These are phyloP conservation scores for Phylloboletellus chloephorus DNA, from an alignment of 1,284 basidiomycete genomes.

Conservation along the genomic window DNA sequence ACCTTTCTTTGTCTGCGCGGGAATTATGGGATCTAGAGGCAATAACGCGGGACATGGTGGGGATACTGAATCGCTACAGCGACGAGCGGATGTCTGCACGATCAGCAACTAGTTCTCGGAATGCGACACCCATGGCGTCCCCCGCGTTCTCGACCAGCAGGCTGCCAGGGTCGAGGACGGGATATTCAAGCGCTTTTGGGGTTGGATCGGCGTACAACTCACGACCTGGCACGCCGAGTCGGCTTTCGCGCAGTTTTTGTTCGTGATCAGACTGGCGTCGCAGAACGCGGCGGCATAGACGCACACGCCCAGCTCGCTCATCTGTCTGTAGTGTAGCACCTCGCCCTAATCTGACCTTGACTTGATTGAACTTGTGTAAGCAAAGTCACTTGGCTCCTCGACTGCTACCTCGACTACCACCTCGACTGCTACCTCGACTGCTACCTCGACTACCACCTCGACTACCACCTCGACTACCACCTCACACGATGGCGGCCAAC, in stretches of 20 bases:
- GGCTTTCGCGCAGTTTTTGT: conserved; percentile 32
- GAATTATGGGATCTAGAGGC: conserved; percentile 74
- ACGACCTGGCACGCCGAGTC: conserved; percentile 62
- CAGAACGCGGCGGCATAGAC: conserved; percentile 13
- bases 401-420: too few relatives aligned
- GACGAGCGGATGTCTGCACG: conserved; percentile 52
- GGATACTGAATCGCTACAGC: conserved; percentile 62
- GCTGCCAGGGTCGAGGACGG: conserved; percentile 42
- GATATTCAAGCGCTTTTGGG: conserved; percentile 50
- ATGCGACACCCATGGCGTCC: conserved; percentile 56
- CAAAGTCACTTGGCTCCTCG: not conserved
- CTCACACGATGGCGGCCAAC: conserved; percentile 80
- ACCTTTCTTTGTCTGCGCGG: conserved; percentile 50
- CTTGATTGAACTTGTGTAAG: conserved; percentile 4
- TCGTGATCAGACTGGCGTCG: conserved; percentile 16
- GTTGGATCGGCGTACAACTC: conserved; percentile 48
- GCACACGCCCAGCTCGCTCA: conserved; percentile 5
- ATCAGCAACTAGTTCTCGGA: conserved; percentile 56
- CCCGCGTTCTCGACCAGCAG: conserved; percentile 34
- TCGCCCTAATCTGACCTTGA: conserved; percentile 17
- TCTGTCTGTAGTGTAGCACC: conserved; percentile 18
- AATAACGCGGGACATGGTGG: conserved; percentile 69
- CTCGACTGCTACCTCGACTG: too few relatives aligned
- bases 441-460: too few relatives aligned
- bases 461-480: too few relatives aligned